phyloP scores from a whole-genome alignment of 768 basidiomycete genomes.

The Podaxis sp. region DNA sequence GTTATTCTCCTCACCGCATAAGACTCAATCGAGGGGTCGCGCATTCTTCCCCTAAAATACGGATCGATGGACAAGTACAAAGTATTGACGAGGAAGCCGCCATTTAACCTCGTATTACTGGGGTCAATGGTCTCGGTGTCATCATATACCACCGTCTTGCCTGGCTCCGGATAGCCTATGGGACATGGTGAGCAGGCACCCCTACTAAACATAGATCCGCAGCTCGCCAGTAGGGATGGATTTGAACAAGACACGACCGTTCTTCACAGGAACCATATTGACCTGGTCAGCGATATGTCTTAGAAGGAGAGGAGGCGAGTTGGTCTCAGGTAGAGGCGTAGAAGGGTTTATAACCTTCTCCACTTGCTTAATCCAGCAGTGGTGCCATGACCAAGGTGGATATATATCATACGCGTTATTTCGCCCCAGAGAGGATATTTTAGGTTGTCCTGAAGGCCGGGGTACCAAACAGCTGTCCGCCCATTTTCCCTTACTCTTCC shows the following conservation, averaged over 20 bases:
- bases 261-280: constrained; percentile 18
- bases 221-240: constrained; percentile 21
- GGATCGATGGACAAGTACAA: constrained; percentile 43
- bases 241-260: constrained; percentile 26
- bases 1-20: constrained; percentile 12
- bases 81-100: constrained; percentile 38
- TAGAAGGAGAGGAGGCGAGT: background rate
- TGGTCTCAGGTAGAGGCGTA: background rate
- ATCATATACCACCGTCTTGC: constrained; percentile 36
- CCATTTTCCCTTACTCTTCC: no score
- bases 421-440: no score
- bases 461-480: no score
- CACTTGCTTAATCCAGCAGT: no score
- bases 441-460: no score
- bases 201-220: background rate
- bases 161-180: constrained; percentile 27
- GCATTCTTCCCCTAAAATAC: constrained; percentile 36
- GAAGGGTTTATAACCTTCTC: background rate
- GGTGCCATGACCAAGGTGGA: no score
- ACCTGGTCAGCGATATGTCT: background rate
- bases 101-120: constrained; percentile 31
- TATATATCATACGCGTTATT: no score
- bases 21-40: constrained; percentile 18
- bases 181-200: background rate
- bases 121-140: constrained; percentile 37